phyloP scores from a whole-genome alignment of 1,284 basidiomycete species.

The Ustilago sp. region DNA sequence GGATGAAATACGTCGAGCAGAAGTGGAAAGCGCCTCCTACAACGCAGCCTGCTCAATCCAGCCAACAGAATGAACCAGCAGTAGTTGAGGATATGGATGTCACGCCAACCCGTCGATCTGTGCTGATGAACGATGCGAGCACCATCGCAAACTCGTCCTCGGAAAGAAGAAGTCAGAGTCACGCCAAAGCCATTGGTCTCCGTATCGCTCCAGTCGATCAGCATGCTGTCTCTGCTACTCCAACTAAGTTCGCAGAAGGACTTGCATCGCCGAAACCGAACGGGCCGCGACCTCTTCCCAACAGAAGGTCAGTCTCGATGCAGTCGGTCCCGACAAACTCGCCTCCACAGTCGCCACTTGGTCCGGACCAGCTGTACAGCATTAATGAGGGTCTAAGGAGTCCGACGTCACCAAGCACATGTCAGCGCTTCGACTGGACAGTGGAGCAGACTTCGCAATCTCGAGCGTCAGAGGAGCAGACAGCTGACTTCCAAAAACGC shows the following conservation, averaged over 20 bases:
- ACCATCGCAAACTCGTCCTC: not conserved
- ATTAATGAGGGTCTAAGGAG: constrained; percentile 12
- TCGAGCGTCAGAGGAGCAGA: constrained; percentile 9
- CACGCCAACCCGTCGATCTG: constrained; percentile 20
- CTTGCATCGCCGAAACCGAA: constrained; percentile 25
- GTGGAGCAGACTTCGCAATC: not conserved
- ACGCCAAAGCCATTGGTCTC: constrained; percentile 13
- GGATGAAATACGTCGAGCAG: constrained; percentile 47
- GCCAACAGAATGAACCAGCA: not conserved
- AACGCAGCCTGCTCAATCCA: not conserved
- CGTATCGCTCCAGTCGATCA: constrained; percentile 12
- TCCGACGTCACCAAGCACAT: constrained; percentile 6
- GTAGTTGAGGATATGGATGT: constrained; percentile 17
- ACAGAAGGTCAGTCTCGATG: constrained; percentile 34
- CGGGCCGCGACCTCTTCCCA: constrained; percentile 31
- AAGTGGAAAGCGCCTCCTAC: constrained; percentile 30
- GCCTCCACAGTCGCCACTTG: constrained; percentile 22
- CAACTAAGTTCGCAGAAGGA: constrained; percentile 7
- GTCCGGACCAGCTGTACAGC: not conserved
- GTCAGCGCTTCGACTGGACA: constrained; percentile 7
- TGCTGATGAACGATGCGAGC: not conserved
- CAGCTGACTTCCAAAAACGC: not conserved
- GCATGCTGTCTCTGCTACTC: not conserved
- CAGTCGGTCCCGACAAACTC: constrained; percentile 13
- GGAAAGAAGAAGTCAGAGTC: constrained; percentile 7